These are phyloP conservation scores for Scheffersomyces lignosus DNA, from an alignment of 805 yeast species.

Conservation along the genomic window DNA sequence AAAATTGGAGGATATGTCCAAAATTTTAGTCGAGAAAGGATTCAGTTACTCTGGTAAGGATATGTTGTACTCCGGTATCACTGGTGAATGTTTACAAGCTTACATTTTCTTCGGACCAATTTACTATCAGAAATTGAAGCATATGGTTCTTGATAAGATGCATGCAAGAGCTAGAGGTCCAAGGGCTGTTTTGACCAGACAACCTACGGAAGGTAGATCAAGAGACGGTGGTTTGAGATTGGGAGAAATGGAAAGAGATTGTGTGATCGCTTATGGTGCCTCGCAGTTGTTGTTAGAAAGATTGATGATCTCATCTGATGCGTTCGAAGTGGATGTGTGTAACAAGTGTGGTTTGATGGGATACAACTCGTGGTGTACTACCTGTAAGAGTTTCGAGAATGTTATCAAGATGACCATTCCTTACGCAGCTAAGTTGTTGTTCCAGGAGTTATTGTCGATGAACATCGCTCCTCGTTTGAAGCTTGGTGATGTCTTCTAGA, in stretches of 20 bases:
- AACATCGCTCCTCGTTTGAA: slow-evolving; percentile 95
- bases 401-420: slow-evolving; percentile 95
- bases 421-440: slow-evolving; percentile 95
- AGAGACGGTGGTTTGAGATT: slow-evolving; percentile 98
- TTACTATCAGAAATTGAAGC: slow-evolving; percentile 96
- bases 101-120: slow-evolving; percentile 98
- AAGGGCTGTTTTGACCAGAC: slow-evolving; percentile 95
- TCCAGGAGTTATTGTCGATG: slow-evolving; percentile 98
- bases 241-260: slow-evolving; percentile 99
- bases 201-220: slow-evolving; percentile 98
- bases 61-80: slow-evolving; percentile 94
- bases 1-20: slow-evolving; percentile 92
- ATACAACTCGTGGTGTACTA: slow-evolving; percentile 96
- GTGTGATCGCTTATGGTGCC: slow-evolving; percentile 99
- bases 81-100: slow-evolving; percentile 96
- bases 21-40: slow-evolving; percentile 85
- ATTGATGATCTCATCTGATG: slow-evolving; percentile 95
- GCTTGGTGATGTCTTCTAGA: slow-evolving; percentile 77
- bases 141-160: slow-evolving; percentile 98
- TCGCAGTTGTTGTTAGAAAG: slow-evolving; percentile 91
- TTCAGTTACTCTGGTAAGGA: slow-evolving; percentile 95
- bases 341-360: slow-evolving; percentile 96
- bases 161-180: slow-evolving; percentile 99
- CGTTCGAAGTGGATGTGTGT: slow-evolving; percentile 96
- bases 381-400: slow-evolving; percentile 85